These are phyloP conservation scores for Orbilia quercus DNA, from an alignment of 2,329 filamentous ascomycete genomes.

Conservation along the genomic window DNA sequence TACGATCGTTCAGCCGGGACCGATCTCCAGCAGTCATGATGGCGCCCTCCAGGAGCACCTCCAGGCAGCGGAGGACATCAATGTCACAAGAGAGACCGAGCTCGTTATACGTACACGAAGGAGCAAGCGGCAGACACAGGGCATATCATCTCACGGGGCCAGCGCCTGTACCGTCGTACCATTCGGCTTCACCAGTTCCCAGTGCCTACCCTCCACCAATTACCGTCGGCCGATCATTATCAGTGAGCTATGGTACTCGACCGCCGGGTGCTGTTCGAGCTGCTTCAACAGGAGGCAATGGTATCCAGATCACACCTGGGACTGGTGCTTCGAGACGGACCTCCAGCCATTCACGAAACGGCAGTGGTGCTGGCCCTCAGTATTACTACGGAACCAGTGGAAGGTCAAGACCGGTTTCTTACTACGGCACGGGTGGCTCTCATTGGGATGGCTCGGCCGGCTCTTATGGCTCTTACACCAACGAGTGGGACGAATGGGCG, in stretches of 20 bases:
- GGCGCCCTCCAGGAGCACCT: conserved; percentile 46
- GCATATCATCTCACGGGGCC: conserved; percentile 52
- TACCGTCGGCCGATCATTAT: conserved; percentile 44
- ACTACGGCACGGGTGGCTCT: conserved; percentile 34
- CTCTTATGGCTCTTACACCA: conserved; percentile 40
- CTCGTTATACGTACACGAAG: conserved; percentile 54
- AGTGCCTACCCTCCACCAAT: conserved; percentile 36
- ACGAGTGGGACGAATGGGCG: conserved; percentile 52
- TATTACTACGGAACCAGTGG: conserved; percentile 47
- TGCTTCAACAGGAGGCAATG: conserved; percentile 34
- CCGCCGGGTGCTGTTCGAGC: conserved; percentile 27
- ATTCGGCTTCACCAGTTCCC: conserved; percentile 30
- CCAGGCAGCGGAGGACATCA: conserved; percentile 40
- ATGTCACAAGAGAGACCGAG: conserved; percentile 51
- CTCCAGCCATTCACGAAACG: conserved; percentile 42
- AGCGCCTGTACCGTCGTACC: conserved; percentile 40
- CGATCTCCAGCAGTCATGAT: conserved; percentile 53
- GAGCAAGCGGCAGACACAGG: conserved; percentile 43
- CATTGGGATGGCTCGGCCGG: conserved; percentile 51
- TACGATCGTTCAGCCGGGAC: conserved; percentile 46
- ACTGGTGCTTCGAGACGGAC: conserved; percentile 32
- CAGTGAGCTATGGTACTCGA: conserved; percentile 39
- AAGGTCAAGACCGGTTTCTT: conserved; percentile 43
- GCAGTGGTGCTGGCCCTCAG: conserved; percentile 43
- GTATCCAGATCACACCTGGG: conserved; percentile 24